Evolutionary conservation across 495 filamentous ascomycete genomes (phyloP), one percentile per base, ranked within the genome.

Genomic region (Hypoxylon cercidicola): DNA sequence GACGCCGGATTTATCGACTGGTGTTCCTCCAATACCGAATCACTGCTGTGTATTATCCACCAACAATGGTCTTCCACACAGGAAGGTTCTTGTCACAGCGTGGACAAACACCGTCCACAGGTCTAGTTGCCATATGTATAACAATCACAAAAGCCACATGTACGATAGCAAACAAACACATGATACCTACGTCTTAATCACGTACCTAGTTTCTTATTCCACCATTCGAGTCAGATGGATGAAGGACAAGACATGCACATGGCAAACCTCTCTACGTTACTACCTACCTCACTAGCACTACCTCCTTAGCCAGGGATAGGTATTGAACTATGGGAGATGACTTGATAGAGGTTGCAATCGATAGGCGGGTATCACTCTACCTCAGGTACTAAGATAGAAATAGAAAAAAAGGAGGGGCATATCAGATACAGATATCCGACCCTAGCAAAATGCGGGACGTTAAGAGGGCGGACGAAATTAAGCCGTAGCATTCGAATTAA

Each of bases 371-470:
- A 53, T 15, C 20, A 48, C 32, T 40, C 6, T 19, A 5, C 21
- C 18, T 16, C 10, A 32, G 25, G 9, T 5, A 51, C 25, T 28
- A 28, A 28, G 25, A 28, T 28, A 7, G 25, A 28, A 28, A 28
- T 28, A 28, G 25, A 28, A 30, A 10, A 25, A 7, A 57, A 65
- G 55, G 62, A 66, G 63, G 63, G 58, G 51, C 55, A 32, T 52
- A 12, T 46, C 16, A 23, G 39, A 49, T 34, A 32, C 37, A 32
- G 21, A 34, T 41, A 10, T 11, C 53, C 6, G 16, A 52, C 13
- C 25, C 43, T 54, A 61, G 40, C 50, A 41, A 61, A 64, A 40
- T 60, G 62, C 62, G 55, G 55, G 55, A 65, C 62, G 60, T 48
- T 23, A 40, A n/a, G 16, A 39, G n/a, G n/a, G 19, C 40, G 19